A percentile compares a stretch with the other conserved stretches of the same genome.
Evolutionary conservation across 2,329 filamentous ascomycete genomes (phyloP).

Genomic region (Zelopaecilomyces penicillatus): DNA sequence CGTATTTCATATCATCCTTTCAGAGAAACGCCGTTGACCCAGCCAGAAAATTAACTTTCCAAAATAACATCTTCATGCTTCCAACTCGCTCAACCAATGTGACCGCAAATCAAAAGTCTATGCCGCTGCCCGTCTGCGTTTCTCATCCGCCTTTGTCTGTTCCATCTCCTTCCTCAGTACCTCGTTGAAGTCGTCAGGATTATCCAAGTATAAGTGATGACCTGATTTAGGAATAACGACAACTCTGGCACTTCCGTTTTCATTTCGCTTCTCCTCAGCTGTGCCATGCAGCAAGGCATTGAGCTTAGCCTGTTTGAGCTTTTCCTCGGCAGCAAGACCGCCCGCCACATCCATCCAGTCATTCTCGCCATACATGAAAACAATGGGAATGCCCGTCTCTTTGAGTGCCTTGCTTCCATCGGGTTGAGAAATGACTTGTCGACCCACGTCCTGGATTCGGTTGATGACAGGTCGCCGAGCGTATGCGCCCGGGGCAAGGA

Average conservation of each 20-base stretch:
- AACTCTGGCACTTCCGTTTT: conserved; percentile 78
- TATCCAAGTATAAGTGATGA: conserved; percentile 53
- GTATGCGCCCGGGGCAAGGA: conserved; percentile 88
- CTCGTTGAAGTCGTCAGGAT: conserved; percentile 49
- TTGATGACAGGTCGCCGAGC: conserved; percentile 81
- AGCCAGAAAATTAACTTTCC: too few relatives aligned
- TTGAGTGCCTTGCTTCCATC: conserved; percentile 18
- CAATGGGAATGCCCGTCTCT: conserved; percentile 67
- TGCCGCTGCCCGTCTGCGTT: conserved; percentile 14
- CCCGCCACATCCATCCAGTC: conserved; percentile 98
- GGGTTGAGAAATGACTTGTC: conserved; percentile 46
- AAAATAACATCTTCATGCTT: background rate
- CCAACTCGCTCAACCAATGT: background rate
- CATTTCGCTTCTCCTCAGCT: conserved; percentile 57
- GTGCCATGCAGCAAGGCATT: conserved; percentile 53
- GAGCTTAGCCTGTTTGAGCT: conserved; percentile 59
- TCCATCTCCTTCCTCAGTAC: conserved; percentile 45
- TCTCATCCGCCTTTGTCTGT: conserved; percentile 32
- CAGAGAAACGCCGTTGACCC: too few relatives aligned
- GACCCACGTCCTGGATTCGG: conserved; percentile 75
- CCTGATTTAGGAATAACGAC: conserved; percentile 59
- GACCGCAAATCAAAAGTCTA: background rate
- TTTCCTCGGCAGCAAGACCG: conserved; percentile 71
- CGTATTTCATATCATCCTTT: too few relatives aligned
- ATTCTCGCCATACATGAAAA: conserved; percentile 94